Percentiles rank a stretch among this genome's conserved stretches.
These are phyloP conservation scores for Macrolepiota fuliginosa DNA, from an alignment of 768 basidiomycete species.

Conservation along the genomic window DNA sequence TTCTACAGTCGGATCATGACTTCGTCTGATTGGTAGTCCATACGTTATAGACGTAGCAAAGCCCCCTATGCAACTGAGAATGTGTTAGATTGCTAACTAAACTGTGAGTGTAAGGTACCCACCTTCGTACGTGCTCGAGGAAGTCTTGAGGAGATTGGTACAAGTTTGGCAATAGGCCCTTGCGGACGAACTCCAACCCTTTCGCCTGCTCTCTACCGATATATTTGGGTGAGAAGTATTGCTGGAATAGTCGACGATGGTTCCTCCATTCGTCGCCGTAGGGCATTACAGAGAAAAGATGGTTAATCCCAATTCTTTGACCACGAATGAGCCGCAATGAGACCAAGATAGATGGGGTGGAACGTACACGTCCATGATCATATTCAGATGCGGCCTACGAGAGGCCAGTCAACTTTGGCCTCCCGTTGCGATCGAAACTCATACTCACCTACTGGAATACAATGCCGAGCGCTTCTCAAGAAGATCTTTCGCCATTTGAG, in stretches of 20 bases:
- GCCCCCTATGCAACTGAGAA: constrained; percentile 11
- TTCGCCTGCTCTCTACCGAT: constrained; percentile 8
- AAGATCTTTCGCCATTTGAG: constrained; percentile 23
- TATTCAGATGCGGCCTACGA: background rate
- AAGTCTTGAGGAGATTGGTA: constrained; percentile 5
- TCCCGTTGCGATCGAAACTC: background rate
- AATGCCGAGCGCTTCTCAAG: constrained; percentile 26
- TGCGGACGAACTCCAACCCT: constrained; percentile 2
- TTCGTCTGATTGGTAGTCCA: constrained; percentile 6
- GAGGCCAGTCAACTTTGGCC: background rate
- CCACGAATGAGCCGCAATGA: background rate
- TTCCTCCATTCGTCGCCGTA: constrained; percentile 15
- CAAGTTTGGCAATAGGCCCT: constrained; percentile 11
- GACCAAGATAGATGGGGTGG: background rate
- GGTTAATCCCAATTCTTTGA: constrained; percentile 7
- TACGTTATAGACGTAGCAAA: constrained; percentile 12
- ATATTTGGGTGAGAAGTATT: constrained; percentile 10
- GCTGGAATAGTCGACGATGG: constrained; percentile 14
- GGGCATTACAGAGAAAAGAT: constrained; percentile 11
- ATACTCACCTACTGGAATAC: constrained; percentile 22
- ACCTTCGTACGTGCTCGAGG: constrained; percentile 9
- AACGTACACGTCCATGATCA: constrained; percentile 10
- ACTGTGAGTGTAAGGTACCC: background rate
- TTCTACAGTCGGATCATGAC: constrained; percentile 3
- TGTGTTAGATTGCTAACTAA: background rate